These are phyloP conservation scores for Mentha longifolia DNA, from an alignment of 257 asterid genomes.

Conservation along the genomic window DNA sequence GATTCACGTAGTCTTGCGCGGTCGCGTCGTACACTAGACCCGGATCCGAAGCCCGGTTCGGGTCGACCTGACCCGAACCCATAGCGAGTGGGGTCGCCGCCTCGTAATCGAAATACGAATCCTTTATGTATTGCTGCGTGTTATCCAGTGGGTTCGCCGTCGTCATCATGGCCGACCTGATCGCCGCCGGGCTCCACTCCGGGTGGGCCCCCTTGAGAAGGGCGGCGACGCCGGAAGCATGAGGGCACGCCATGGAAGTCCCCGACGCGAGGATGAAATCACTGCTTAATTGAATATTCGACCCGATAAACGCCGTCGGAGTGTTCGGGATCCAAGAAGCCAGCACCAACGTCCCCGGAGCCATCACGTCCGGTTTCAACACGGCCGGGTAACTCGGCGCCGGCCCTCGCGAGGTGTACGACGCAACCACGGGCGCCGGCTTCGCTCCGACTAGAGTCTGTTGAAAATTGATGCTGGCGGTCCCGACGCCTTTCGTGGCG, in stretches of 20 bases:
- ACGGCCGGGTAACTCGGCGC: conserved; percentile 42
- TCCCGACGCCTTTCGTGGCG: background rate
- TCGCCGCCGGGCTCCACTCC: conserved; percentile 55
- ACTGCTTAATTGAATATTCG: conserved; percentile 35
- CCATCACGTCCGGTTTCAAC: conserved; percentile 51
- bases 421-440: conserved; percentile 45
- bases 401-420: conserved; percentile 53
- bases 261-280: conserved; percentile 42
- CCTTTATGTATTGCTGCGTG: conserved; percentile 26
- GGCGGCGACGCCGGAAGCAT: conserved; percentile 48
- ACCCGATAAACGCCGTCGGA: conserved; percentile 9
- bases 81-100: conserved; percentile 40
- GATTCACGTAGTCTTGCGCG: conserved; percentile 42
- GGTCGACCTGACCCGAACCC: conserved; percentile 44
- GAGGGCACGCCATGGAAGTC: conserved; percentile 56
- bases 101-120: conserved; percentile 29
- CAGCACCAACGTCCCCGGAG: conserved; percentile 47
- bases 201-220: conserved; percentile 52
- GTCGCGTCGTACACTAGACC: conserved; percentile 42
- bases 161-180: conserved; percentile 51
- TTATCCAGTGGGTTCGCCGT: conserved; percentile 43
- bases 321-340: conserved; percentile 47
- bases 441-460: conserved; percentile 35
- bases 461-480: conserved; percentile 43
- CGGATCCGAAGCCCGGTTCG: conserved; percentile 39